phyloP scores from a whole-genome alignment of 2,329 filamentous ascomycete genomes.

The Trichoderma sp. region DNA sequence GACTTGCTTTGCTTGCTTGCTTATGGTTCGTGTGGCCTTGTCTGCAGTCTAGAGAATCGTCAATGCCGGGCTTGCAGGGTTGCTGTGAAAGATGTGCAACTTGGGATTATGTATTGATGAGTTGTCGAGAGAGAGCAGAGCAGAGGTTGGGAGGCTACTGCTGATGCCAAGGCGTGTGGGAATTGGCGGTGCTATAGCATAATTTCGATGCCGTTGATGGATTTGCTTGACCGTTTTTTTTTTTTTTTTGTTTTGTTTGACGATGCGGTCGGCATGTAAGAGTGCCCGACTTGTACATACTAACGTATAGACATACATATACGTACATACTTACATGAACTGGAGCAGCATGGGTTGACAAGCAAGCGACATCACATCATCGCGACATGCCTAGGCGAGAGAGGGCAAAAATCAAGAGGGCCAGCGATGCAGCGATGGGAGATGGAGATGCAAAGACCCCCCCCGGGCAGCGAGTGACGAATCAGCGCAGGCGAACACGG shows the following conservation, averaged over 20 bases:
- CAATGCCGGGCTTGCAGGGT: neutral
- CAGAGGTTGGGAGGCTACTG: neutral
- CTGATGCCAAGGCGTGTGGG: no score
- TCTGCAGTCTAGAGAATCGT: neutral
- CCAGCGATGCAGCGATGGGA: neutral
- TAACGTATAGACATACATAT: neutral
- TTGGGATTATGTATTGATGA: neutral
- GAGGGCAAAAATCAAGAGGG: neutral
- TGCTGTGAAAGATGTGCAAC: neutral
- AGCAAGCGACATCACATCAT: slow-evolving; percentile 12
- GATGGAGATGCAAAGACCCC: neutral
- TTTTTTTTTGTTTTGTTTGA: no score
- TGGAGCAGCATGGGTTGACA: neutral
- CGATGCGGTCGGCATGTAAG: neutral
- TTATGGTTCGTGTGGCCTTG: slow-evolving; percentile 6
- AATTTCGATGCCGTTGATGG: neutral
- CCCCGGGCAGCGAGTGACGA: neutral
- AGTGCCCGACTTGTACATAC: neutral
- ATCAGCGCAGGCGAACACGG: neutral
- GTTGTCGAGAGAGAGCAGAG: neutral
- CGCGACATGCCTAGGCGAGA: slow-evolving; percentile 3
- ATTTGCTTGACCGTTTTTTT: neutral
- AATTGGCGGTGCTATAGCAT: neutral
- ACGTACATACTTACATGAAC: neutral
- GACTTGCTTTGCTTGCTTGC: slow-evolving; percentile 14